A percentile compares a stretch with the other conserved stretches of the same genome.
Evolutionary conservation across 176 grass and related monocot genomes (phyloP).

Genomic region (Aegilops speltoides): DNA sequence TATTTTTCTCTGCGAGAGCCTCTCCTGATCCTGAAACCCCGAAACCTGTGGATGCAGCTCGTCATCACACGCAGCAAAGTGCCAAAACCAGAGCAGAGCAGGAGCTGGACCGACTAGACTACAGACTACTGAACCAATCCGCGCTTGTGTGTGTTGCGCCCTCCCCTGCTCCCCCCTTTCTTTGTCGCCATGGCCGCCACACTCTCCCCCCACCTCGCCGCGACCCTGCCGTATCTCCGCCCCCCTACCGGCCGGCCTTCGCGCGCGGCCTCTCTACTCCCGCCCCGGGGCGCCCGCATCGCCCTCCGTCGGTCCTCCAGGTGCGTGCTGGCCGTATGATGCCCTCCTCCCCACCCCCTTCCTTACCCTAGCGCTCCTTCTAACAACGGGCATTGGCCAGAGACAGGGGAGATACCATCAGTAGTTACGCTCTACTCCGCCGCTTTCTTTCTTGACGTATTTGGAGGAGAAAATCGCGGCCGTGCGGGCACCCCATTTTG

Average conservation of each 20-base stretch:
- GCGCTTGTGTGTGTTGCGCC: too few species aligned
- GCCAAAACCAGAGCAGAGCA: too few species aligned
- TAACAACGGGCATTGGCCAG: neutral
- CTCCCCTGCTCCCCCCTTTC: neutral
- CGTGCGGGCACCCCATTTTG: neutral
- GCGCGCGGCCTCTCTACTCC: neutral
- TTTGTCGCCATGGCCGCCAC: constrained; percentile 14
- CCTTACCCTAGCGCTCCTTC: neutral
- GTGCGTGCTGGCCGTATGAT: constrained; percentile 9
- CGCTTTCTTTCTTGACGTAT: neutral
- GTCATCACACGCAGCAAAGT: too few species aligned
- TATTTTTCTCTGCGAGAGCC: too few species aligned
- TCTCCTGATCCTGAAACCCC: too few species aligned
- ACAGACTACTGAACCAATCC: too few species aligned
- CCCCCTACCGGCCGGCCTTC: neutral
- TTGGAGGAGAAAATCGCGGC: too few species aligned
- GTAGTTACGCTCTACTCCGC: neutral
- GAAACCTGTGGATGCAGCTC: too few species aligned
- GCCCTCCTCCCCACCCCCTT: neutral
- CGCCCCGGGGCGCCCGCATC: neutral
- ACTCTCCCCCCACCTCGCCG: neutral
- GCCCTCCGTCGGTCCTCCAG: constrained; percentile 17
- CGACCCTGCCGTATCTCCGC: neutral
- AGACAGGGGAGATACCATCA: neutral
- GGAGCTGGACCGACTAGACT: too few species aligned